These are phyloP conservation scores for Entomortierella parvispora DNA, from an alignment of 192 early-diverging fungal genomes.

Conservation along the genomic window DNA sequence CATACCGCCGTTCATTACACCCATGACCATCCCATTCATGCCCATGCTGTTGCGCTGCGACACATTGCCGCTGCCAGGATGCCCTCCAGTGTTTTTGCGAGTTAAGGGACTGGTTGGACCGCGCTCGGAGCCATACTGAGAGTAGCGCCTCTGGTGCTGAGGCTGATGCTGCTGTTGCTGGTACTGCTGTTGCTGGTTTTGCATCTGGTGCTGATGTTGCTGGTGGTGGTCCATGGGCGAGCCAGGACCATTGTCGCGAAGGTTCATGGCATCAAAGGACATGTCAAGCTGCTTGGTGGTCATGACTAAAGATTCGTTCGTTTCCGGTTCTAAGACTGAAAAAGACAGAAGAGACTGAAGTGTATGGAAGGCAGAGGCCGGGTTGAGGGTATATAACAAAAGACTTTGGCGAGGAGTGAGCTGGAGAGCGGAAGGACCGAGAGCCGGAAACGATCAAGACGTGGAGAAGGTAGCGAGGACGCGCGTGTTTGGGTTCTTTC, in stretches of 20 bases:
- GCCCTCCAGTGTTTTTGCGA: conserved; percentile 36
- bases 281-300: conserved; percentile 51
- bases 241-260: conserved; percentile 42
- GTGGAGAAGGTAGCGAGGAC: neutral
- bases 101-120: conserved; percentile 33
- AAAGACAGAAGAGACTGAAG: neutral
- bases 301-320: conserved; percentile 14
- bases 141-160: conserved; percentile 43
- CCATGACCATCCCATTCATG: conserved; percentile 17
- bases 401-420: neutral
- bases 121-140: conserved; percentile 49
- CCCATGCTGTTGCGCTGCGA: conserved; percentile 46
- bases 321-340: neutral
- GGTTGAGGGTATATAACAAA: conserved; percentile 3
- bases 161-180: conserved; percentile 16
- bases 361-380: neutral
- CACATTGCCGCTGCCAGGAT: conserved; percentile 7
- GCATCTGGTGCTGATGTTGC: conserved; percentile 21
- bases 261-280: conserved; percentile 48
- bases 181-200: conserved; percentile 10
- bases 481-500: conserved; percentile 1
- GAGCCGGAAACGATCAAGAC: neutral
- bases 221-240: conserved; percentile 41
- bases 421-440: neutral
- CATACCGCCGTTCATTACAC: neutral